Base-by-base conservation (phyloP, 2,329 filamentous ascomycete species). In the Leptosphaerulina australis region DNA sequence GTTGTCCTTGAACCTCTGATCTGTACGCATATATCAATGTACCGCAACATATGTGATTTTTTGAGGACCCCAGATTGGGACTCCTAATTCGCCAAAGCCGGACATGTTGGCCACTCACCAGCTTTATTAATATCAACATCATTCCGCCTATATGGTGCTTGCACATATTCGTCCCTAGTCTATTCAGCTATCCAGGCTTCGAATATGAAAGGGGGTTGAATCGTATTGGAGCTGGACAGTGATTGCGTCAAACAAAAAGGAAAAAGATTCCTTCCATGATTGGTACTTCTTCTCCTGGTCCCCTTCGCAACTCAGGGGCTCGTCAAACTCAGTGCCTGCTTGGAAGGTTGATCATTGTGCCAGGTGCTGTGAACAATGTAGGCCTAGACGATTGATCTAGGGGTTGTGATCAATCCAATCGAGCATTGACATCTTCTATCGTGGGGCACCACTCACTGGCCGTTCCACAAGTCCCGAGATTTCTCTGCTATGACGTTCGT, bases 381-480 rank as follows among this genome's bases (percentile, higher is more conserved):
- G 1, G 84, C 88, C 62, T 85, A 80, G 40, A 88, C 84, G 24
- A 94, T 80, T 1, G 73, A 74, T 3, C 78, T 74, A 0, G 89
- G 88, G 53, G 90, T 78, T 63, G 87, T 90, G 34, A 4, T 15
- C 21, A 12, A 11, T 17, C 62, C 15, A 59, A 58, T 12, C 26
- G 21, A 49, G 9, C 21, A 24, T 26, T 17, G 28, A 41, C 11
- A 9, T 11, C 11, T 5, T 6, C 6, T 4, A 12, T 3, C 9
- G 12, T 12, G 7, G 25, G 8, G 24, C 7, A n/a, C 29, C 10
- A 52, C 76, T 59, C 71, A 90, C 88, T 78, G 82, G 1, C 85
- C 87, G 65, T 95, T 96, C 91, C 91, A 95, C 3, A 87, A 78
- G 68, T 90, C 83, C 68, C 96, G 91, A 0, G 89, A 90, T 14